Conservation (phyloP, 2,329 filamentous ascomycete species). For the Phaeosphaeriaceae sp. region DNA sequence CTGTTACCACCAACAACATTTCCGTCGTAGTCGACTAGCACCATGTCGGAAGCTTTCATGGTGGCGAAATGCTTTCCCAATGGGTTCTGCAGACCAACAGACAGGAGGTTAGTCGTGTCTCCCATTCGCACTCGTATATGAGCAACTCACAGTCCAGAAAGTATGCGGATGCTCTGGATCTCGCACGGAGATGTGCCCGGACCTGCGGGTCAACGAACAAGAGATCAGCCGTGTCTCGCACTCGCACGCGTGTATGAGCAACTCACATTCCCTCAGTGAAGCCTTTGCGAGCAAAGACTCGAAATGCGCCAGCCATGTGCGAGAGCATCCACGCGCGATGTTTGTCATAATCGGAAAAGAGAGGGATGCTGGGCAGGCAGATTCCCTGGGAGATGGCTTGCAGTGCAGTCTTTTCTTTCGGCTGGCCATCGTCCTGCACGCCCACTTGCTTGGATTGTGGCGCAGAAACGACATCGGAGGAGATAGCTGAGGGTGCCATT, state of each 20-base stretch:
- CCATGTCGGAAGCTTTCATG: conserved; percentile 70
- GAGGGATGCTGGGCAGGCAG: conserved; percentile 62
- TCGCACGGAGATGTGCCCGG: conserved; percentile 71
- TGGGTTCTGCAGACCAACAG: conserved; percentile 53
- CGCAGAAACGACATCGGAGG: conserved; percentile 11
- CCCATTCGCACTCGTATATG: not conserved
- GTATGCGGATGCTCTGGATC: conserved; percentile 67
- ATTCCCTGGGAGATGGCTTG: conserved; percentile 56
- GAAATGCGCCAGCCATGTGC: conserved; percentile 72
- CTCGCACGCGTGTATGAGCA: not conserved
- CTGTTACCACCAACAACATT: conserved; percentile 69
- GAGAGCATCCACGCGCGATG: conserved; percentile 69
- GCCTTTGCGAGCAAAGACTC: conserved; percentile 69
- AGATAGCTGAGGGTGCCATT: conserved; percentile 45
- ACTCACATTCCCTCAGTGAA: conserved; percentile 69
- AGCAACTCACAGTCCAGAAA: conserved; percentile 66
- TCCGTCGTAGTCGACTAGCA: conserved; percentile 69
- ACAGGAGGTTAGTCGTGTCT: not conserved
- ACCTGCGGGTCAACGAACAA: conserved; percentile 14
- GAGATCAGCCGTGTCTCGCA: not conserved
- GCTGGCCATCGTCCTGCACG: conserved; percentile 27
- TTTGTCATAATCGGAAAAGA: conserved; percentile 59
- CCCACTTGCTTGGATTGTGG: conserved; percentile 26
- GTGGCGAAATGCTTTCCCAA: conserved; percentile 70
- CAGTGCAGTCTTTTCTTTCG: conserved; percentile 40